Percentiles rank a stretch among this genome's conserved stretches.
phyloP scores from a whole-genome alignment of 1,284 basidiomycete genomes.

The Ganoderma meredithae region DNA sequence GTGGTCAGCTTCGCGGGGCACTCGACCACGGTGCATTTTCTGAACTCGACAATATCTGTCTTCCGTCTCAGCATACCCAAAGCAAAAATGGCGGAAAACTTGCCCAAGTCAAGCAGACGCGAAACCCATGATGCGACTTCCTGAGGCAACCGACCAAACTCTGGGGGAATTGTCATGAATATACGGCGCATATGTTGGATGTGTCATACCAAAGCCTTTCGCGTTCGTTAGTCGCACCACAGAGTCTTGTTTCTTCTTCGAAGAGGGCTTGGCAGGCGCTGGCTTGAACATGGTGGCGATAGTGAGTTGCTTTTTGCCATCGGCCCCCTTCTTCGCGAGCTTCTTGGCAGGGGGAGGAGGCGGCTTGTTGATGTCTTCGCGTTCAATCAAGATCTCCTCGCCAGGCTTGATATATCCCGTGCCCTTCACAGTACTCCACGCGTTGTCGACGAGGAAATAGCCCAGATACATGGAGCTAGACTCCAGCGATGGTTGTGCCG shows the following conservation, averaged over 20 bases:
- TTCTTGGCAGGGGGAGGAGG: conserved; percentile 31
- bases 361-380: conserved; percentile 55
- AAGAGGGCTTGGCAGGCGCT: conserved; percentile 52
- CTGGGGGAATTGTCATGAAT: conserved; percentile 44
- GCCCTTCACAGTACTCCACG: conserved; percentile 82
- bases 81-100: conserved; percentile 18
- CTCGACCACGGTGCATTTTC: conserved; percentile 71
- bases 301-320: conserved; percentile 67
- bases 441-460: conserved; percentile 75
- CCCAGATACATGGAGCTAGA: conserved; percentile 60
- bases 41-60: conserved; percentile 68
- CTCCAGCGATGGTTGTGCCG: not conserved
- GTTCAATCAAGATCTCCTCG: conserved; percentile 66
- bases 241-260: conserved; percentile 63
- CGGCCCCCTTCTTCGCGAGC: conserved; percentile 41
- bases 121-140: conserved; percentile 75
- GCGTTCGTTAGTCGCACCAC: conserved; percentile 74
- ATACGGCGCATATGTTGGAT: not conserved
- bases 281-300: conserved; percentile 72
- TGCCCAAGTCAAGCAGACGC: conserved; percentile 75
- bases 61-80: not conserved
- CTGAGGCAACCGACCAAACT: conserved; percentile 76
- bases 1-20: conserved; percentile 70
- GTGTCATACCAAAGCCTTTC: conserved; percentile 65
- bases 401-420: conserved; percentile 70